Conservation (phyloP, 495 filamentous ascomycete genomes). For the Penicillium ochrochloron region DNA sequence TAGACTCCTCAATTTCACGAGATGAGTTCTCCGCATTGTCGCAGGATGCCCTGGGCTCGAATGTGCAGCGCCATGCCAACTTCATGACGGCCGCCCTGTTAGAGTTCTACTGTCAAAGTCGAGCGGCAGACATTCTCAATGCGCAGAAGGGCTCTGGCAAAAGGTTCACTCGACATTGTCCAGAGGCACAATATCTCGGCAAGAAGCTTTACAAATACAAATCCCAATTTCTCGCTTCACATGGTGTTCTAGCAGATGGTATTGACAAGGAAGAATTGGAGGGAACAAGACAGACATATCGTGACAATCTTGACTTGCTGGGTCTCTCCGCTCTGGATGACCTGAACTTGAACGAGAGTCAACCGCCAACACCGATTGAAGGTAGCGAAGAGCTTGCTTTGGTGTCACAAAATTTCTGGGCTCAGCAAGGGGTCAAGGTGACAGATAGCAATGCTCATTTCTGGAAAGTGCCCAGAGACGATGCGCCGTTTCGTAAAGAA, state of each 20-base stretch:
- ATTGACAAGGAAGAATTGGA: slow-evolving; percentile 43
- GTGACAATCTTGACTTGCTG: slow-evolving; percentile 48
- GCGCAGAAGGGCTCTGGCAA: slow-evolving; percentile 37
- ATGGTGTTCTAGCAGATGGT: slow-evolving; percentile 47
- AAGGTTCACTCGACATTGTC: slow-evolving; percentile 47
- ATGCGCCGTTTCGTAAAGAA: slow-evolving; percentile 24
- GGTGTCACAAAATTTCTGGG: slow-evolving; percentile 16
- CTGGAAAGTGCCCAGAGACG: slow-evolving; percentile 16
- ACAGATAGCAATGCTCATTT: slow-evolving; percentile 18
- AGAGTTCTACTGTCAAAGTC: slow-evolving; percentile 51
- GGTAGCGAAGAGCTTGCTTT: slow-evolving; percentile 30
- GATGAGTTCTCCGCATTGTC: slow-evolving; percentile 28
- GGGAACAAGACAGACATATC: slow-evolving; percentile 47
- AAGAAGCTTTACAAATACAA: slow-evolving; percentile 49
- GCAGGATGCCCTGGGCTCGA: slow-evolving; percentile 34
- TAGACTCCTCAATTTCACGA: slow-evolving; percentile 24
- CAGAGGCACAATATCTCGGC: slow-evolving; percentile 48
- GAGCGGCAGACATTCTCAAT: slow-evolving; percentile 53
- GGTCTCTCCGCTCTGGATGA: slow-evolving; percentile 44
- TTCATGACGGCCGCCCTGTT: slow-evolving; percentile 51
- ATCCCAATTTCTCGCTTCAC: slow-evolving; percentile 45
- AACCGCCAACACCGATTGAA: slow-evolving; percentile 24
- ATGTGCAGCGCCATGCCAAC: slow-evolving; percentile 45
- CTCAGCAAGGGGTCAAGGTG: slow-evolving; percentile 12
- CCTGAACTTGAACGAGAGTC: slow-evolving; percentile 33